These are phyloP conservation scores for Ophiobolus disseminans DNA, from an alignment of 2,329 filamentous ascomycete genomes.

Conservation along the genomic window DNA sequence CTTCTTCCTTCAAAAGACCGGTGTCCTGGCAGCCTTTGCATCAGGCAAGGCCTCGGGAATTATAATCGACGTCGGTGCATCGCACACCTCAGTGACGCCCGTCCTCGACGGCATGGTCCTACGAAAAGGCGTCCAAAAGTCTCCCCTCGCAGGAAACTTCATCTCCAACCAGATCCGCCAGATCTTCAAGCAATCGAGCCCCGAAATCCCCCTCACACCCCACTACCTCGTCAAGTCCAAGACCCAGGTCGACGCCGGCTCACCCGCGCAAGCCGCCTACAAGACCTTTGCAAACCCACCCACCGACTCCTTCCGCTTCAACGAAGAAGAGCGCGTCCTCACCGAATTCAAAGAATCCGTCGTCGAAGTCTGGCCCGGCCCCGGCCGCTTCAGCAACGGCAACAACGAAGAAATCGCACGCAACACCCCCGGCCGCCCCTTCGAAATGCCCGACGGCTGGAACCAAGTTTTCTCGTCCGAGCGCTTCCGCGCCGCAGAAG, in stretches of 20 bases:
- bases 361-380: slow-evolving; percentile 89
- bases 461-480: slow-evolving; percentile 94
- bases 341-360: slow-evolving; percentile 98
- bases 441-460: slow-evolving; percentile 96
- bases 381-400: slow-evolving; percentile 66
- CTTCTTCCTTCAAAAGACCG: slow-evolving; percentile 89
- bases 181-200: slow-evolving; percentile 73
- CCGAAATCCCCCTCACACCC: slow-evolving; percentile 77
- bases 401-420: slow-evolving; percentile 78
- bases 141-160: slow-evolving; percentile 86
- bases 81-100: slow-evolving; percentile 86
- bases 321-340: slow-evolving; percentile 91
- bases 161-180: slow-evolving; percentile 85
- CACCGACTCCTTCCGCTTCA: slow-evolving; percentile 74
- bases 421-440: slow-evolving; percentile 79
- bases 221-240: slow-evolving; percentile 90
- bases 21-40: slow-evolving; percentile 89
- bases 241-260: slow-evolving; percentile 83
- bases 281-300: slow-evolving; percentile 70
- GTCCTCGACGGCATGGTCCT: slow-evolving; percentile 95
- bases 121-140: slow-evolving; percentile 84
- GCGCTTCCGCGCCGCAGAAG: slow-evolving; percentile 84
- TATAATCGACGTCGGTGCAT: slow-evolving; percentile 89
- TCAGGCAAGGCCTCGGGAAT: slow-evolving; percentile 92
- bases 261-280: slow-evolving; percentile 77